phyloP scores from a whole-genome alignment of 345 rosid genomes.

The Carallia pectinifolia region DNA sequence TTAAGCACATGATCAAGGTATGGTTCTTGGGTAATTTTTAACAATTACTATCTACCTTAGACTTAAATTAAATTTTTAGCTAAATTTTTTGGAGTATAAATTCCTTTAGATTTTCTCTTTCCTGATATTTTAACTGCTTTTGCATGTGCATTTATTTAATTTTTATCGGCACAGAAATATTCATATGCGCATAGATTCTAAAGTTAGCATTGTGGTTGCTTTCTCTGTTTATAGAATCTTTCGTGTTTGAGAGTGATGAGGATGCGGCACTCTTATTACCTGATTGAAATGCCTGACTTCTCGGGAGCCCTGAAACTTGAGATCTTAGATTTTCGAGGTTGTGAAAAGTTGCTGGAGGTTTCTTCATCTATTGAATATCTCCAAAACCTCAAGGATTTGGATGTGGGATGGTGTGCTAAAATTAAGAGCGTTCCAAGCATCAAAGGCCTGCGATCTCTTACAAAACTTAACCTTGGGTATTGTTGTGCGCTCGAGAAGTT shows the following conservation, averaged over 20 bases:
- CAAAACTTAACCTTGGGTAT: background rate
- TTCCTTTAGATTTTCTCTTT: no score
- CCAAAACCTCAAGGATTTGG: background rate
- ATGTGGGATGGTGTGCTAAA: background rate
- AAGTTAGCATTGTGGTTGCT: no score
- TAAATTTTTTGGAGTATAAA: no score
- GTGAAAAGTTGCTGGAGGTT: background rate
- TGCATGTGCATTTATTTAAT: no score
- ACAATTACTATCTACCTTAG: no score
- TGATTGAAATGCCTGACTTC: background rate
- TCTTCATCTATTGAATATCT: background rate
- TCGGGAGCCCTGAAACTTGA: background rate
- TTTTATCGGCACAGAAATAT: no score
- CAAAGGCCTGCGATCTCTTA: background rate
- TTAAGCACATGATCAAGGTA: no score
- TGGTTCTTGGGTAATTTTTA: no score
- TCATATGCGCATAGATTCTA: no score
- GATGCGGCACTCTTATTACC: background rate
- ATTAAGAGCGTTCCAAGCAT: background rate
- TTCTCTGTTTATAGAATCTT: slow-evolving; percentile 2
- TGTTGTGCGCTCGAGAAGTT: background rate
- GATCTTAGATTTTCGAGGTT: background rate
- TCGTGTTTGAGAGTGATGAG: background rate
- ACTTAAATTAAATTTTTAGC: no score
- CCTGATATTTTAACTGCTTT: no score